Percentiles rank a stretch among this genome's conserved stretches.
phyloP scores from a whole-genome alignment of 176 grass and related monocot species.

The Musa troglodytarum region DNA sequence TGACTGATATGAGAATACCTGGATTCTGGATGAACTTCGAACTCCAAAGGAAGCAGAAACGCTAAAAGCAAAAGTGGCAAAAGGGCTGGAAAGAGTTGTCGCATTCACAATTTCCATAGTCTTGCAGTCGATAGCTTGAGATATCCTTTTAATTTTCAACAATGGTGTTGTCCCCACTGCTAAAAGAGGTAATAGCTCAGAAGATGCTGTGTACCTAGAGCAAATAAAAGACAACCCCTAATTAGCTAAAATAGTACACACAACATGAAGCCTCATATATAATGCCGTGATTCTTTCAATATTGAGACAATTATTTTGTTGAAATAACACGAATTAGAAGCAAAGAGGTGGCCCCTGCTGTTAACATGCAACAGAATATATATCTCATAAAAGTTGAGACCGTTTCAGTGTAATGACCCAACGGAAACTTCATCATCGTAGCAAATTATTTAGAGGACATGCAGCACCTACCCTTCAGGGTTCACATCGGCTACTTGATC shows the following conservation, averaged over 20 bases:
- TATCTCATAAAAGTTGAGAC: not conserved
- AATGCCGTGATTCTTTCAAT: not conserved
- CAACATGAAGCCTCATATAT: not conserved
- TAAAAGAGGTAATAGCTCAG: slow-evolving; percentile 78
- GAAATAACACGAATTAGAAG: not conserved
- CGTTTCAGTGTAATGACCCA: not conserved
- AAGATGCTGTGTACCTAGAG: slow-evolving; percentile 75
- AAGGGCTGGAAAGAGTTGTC: slow-evolving; percentile 58
- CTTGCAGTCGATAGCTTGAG: slow-evolving; percentile 67
- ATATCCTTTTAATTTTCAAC: slow-evolving; percentile 76
- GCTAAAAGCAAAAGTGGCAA: slow-evolving; percentile 69
- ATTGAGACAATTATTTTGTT: not conserved
- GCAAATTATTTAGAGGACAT: too few species aligned
- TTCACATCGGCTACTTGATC: too few species aligned
- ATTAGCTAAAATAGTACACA: slow-evolving; percentile 12
- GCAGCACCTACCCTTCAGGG: too few species aligned
- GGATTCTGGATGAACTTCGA: slow-evolving; percentile 60
- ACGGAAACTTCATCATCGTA: not conserved
- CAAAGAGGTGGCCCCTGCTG: not conserved
- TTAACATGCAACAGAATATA: not conserved
- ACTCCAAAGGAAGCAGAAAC: slow-evolving; percentile 75
- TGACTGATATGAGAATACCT: slow-evolving; percentile 33
- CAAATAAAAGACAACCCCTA: slow-evolving; percentile 10
- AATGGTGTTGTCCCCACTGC: slow-evolving; percentile 57
- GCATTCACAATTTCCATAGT: slow-evolving; percentile 59